Evolutionary conservation across 148 eudicot genomes (phyloP), one percentile per base, ranked within the genome.

Genomic region (Chenopodium berlandieri): DNA sequence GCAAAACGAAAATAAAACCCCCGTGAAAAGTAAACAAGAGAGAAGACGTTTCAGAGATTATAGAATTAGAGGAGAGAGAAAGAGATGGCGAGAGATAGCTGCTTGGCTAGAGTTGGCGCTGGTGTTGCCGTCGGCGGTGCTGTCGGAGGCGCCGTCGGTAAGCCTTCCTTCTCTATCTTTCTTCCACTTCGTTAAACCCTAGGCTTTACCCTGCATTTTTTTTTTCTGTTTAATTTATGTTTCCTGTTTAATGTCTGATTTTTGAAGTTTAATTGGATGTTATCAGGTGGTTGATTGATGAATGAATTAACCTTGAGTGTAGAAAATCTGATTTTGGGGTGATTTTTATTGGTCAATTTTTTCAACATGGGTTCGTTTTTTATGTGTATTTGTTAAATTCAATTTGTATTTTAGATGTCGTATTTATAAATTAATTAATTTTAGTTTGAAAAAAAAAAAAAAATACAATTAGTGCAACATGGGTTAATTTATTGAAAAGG

Each of bases 51-150:
- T 8, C 54, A 48, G 54, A 37, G 44, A 40, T 6, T 52, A 52
- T 10, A 52, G 14, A 13, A 19, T 1, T 1, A 4, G 22, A 64
- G 50, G 11, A 48, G 50, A 70, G 27, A 34, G 20, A 71, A 17
- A 54, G 25, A 3, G 75, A 93, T 94, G 98, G 91, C 92, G 16
- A 94, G 89, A 65, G 97, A 94, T 79, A 86, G 98, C 85, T 94
- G 98, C 78, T 66, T 94, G 82, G 87, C 93, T 9, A 76, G 97
- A 64, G 89, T 94, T 4, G 88, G 89, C 76, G 94, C 94, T 71
- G 98, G 98, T 12, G 93, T 91, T 25, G 97, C 94, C 11, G 86
- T 93, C 65, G 98, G 98, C 25, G 97, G 97, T 25, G 98, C 95
- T 32, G 86, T 94, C 25, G 98, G 98, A 44, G 98, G 94, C 73